Evolutionary conservation across 768 basidiomycete species (phyloP), one percentile per base, ranked within the genome.

Genomic region (Exsudoporus frostii): DNA sequence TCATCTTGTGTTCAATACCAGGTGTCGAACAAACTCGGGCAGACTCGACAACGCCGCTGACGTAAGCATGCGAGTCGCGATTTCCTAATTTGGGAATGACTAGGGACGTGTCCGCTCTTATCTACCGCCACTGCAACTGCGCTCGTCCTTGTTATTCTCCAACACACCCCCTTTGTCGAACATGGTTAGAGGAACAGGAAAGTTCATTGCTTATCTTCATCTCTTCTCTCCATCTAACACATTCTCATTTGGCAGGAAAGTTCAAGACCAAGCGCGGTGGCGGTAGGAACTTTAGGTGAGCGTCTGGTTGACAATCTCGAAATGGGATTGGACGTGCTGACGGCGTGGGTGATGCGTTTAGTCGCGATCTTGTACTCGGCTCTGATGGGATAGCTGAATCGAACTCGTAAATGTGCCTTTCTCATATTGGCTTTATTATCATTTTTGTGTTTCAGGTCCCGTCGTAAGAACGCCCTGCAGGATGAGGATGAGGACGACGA

Each of bases 191-290:
- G 67, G 64, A 19, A 2, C 63, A 60, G 71, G 70, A 53, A 53
- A 56, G 56, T 57, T n/a, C n/a, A n/a, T n/a, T n/a, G n/a, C n/a
- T n/a, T n/a, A n/a, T n/a, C n/a, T n/a, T n/a, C n/a, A n/a, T n/a
- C n/a, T n/a, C n/a, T n/a, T n/a, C n/a, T 14, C 15, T 32, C 9
- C 37, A 11, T 37, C n/a, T 1, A 30, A 41, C 25, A 22, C 24
- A 8, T 9, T 32, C 15, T 34, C 3, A 11, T 47, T 41, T n/a
- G 3, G 7, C 60, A 84, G 90, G 91, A 56, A 90, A 87, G 71
- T 91, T 81, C 75, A 93, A 93, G 79, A 77, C 83, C 59, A 89
- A 86, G 66, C 89, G 92, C 47, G 92, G 92, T 60, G 92, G 92
- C 34, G 92, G 92, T 47, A 82, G 92, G 55, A 85, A 75, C 67